Base-by-base conservation (phyloP, 1,284 basidiomycete genomes). In the Apiotrichum sp. region DNA sequence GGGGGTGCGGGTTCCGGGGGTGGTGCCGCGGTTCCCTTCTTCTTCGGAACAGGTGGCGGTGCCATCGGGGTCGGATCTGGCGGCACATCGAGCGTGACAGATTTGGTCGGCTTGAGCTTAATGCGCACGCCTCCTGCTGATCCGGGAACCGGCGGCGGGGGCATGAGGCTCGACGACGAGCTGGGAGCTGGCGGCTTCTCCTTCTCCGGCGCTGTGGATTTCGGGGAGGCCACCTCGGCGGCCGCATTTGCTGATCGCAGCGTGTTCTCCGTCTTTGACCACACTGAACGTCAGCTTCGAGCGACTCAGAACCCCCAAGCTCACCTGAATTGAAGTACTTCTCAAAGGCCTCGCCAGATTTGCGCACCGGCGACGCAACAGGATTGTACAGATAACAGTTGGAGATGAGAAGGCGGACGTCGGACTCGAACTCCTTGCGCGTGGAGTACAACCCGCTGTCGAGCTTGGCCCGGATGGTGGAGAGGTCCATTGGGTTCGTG, bases 401-500 rank as follows among this genome's bases (percentile, higher is more conserved):
- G 49, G 79, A 72, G 57, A 93, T 83, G 82, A 98, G 89, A 49
- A 97, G 82, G 56, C 83, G 84, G 72, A 98, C 88, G 73, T 99
- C 95, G 16, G 81, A 80, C 65, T 87, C 86, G 71, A 98, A 95
- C 22, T 82, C 86, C 68, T 86, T 84, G 29, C 93, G 85, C 66
- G 89, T 84, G 59, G 84, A 82, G 78, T 98, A 98, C 49, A 73
- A 66, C 0, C 92, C 92, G 58, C 82, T 84, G 66, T 91, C 86
- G 31, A 98, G 78, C 75, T 96, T 98, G 53, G 88, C 88, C 22
- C 81, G 80, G 78, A 96, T 89, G 0, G 92, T 93, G 49, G 85
- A 86, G 11, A 98, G 79, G 72, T 99, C 95, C 90, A 99, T 98
- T 0, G 96, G 95, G 13, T 87, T 80, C 72, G 89, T 88, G 76